phyloP scores from a whole-genome alignment of 805 yeast species.

The Clavispora carvajalis region DNA sequence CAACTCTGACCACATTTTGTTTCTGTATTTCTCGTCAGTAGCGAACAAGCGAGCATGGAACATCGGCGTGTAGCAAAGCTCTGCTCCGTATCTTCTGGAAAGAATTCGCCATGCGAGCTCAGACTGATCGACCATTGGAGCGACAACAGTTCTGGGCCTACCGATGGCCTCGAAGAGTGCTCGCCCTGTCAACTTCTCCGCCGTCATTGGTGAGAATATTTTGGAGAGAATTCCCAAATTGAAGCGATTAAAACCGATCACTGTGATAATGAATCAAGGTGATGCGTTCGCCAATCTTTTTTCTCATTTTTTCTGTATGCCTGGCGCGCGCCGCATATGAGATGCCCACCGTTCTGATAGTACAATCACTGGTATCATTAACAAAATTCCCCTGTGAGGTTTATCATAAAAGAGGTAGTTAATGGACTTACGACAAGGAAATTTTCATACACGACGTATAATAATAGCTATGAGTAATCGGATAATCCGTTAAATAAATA shows the following conservation, averaged over 20 bases:
- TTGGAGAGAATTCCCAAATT: constrained; percentile 1
- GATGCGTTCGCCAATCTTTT: not conserved
- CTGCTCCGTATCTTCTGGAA: constrained; percentile 86
- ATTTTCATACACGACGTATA: no score
- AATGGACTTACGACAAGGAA: no score
- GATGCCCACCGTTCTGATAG: not conserved
- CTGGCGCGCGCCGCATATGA: not conserved
- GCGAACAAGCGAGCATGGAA: constrained; percentile 89
- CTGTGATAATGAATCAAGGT: not conserved
- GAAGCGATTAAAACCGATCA: not conserved
- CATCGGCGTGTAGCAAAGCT: constrained; percentile 95
- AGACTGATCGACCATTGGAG: constrained; percentile 98
- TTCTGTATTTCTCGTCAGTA: constrained; percentile 73
- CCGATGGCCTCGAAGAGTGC: constrained; percentile 67
- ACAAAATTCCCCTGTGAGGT: no score
- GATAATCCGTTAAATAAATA: not conserved
- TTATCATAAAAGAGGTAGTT: no score
- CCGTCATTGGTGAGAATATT: constrained; percentile 9
- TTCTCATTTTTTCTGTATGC: not conserved
- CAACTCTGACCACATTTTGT: constrained; percentile 59
- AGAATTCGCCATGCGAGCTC: constrained; percentile 93
- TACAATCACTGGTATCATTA: no score
- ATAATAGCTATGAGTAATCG: not conserved
- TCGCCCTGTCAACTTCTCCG: constrained; percentile 46
- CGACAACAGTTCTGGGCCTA: constrained; percentile 77